Conservation (phyloP, 345 rosid species). For the Erodium maritimum region DNA sequence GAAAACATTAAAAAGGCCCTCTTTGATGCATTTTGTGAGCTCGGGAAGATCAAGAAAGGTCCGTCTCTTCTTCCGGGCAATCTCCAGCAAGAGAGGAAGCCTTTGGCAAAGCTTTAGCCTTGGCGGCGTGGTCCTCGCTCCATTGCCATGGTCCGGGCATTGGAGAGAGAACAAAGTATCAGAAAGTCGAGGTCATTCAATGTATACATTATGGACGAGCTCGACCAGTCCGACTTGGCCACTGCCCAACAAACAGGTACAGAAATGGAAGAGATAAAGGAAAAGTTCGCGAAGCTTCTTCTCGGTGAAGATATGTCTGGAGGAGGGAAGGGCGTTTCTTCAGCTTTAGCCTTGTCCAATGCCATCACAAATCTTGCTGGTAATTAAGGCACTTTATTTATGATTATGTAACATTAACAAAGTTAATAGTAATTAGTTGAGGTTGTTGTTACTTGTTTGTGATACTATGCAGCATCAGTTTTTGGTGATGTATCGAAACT, state of each 20-base stretch:
- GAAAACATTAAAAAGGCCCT: too few species aligned
- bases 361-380: conserved; percentile 66
- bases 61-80: not conserved
- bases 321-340: conserved; percentile 67
- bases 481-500: conserved; percentile 65
- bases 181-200: not conserved
- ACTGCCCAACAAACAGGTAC: not conserved
- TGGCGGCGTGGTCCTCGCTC: not conserved
- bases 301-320: conserved; percentile 80
- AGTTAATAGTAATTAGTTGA: too few species aligned
- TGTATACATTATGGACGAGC: not conserved
- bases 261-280: conserved; percentile 60
- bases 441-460: too few species aligned
- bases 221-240: not conserved
- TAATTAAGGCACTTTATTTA: too few species aligned
- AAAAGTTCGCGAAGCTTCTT: conserved; percentile 52
- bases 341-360: conserved; percentile 64
- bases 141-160: not conserved
- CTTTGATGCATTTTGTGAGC: not conserved
- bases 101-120: not conserved
- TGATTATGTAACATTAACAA: too few species aligned
- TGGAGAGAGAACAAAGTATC: not conserved
- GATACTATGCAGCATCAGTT: conserved; percentile 47
- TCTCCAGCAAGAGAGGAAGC: not conserved
- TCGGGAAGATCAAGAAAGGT: not conserved